These are phyloP conservation scores for Boletellus ananiceps DNA, from an alignment of 768 basidiomycete species.

Conservation along the genomic window DNA sequence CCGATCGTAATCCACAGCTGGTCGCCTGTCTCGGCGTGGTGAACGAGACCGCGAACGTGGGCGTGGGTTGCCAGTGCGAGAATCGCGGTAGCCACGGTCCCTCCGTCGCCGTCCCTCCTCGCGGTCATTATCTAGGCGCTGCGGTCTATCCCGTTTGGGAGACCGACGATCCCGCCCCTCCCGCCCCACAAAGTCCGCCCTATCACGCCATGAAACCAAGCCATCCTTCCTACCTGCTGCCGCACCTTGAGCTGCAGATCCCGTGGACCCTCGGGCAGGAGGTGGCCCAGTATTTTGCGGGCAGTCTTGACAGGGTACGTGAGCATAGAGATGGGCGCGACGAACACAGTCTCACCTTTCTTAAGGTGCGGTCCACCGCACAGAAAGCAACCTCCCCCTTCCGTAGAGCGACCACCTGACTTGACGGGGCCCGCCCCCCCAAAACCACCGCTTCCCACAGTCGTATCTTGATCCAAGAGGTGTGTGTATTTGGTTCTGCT, in stretches of 20 bases:
- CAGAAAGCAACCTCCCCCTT: conserved; percentile 77
- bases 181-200: conserved; percentile 15
- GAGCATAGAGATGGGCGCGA: conserved; percentile 3
- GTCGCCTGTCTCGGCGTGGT: conserved; percentile 24
- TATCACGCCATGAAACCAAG: conserved; percentile 35
- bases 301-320: conserved; percentile 36
- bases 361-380: conserved; percentile 95
- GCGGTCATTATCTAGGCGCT: conserved; percentile 21
- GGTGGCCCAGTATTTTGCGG: conserved; percentile 46
- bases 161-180: conserved; percentile 23
- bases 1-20: conserved; percentile 28
- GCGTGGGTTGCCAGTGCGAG: conserved; percentile 18
- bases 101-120: conserved; percentile 17
- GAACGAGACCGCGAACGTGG: conserved; percentile 33
- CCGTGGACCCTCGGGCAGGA: conserved; percentile 20
- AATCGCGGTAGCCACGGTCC: conserved; percentile 14
- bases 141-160: conserved; percentile 21
- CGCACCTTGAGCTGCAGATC: conserved; percentile 33
- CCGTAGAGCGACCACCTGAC: conserved; percentile 49
- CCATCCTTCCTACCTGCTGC: conserved; percentile 34
- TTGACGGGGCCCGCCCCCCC: conserved; percentile 54
- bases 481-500: conserved; percentile 96
- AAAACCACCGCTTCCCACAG: conserved; percentile 55
- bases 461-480: conserved; percentile 91
- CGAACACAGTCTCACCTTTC: conserved; percentile 51